Conservation (phyloP, 208 protist species). For the Crithidia fasciculata region DNA sequence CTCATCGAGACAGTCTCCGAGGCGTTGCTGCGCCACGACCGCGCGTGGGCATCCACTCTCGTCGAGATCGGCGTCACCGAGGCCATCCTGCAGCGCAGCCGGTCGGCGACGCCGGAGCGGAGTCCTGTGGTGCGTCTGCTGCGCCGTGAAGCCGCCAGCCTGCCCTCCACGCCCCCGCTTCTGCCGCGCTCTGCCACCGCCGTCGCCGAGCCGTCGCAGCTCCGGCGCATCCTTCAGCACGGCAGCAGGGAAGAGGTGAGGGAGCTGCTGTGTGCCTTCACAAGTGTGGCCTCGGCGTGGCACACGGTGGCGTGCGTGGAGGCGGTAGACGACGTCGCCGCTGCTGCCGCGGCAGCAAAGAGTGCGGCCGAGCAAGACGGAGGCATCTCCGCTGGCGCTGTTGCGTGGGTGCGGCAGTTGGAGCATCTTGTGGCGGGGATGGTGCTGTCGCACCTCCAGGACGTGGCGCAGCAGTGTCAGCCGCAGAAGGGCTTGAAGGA, state of each 20-base stretch:
- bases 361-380: not conserved
- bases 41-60: conserved; percentile 54
- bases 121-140: conserved; percentile 35
- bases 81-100: conserved; percentile 30
- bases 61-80: conserved; percentile 65
- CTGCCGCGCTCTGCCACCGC: conserved; percentile 3
- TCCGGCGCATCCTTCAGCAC: conserved; percentile 22
- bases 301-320: conserved; percentile 17
- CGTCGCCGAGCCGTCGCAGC: conserved; percentile 15
- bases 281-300: not conserved
- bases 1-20: conserved; percentile 48
- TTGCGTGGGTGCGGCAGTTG: conserved; percentile 22
- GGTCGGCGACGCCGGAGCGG: conserved; percentile 13
- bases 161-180: conserved; percentile 27
- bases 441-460: conserved; percentile 30
- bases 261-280: conserved; percentile 15
- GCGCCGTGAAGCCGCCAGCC: conserved; percentile 17
- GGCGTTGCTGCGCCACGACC: conserved; percentile 45
- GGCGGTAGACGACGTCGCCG: not conserved
- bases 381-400: not conserved
- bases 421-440: conserved; percentile 17
- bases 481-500: conserved; percentile 17
- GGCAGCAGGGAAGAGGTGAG: conserved; percentile 19
- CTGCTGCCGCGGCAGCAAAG: not conserved
- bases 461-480: conserved; percentile 13